Base-by-base conservation (phyloP, 192 early-diverging fungal genomes). In the Polychytrium aggregatum region DNA sequence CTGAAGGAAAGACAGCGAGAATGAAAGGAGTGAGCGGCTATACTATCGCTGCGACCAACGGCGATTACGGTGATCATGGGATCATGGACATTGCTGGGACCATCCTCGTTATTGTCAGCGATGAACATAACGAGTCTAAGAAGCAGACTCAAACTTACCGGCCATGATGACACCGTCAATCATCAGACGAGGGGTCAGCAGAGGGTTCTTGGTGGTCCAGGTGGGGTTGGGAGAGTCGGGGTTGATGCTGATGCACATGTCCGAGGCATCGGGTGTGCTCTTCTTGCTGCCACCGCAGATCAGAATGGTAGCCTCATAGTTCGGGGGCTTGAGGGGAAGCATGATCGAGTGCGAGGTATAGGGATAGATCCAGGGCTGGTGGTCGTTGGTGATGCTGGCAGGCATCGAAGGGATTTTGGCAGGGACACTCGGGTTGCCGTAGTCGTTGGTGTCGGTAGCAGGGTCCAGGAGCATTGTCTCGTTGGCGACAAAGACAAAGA, bases 241-340 rank as follows among this genome's bases (percentile, higher is more conserved):
- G 17, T 52, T 29, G 30, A 62, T 53, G 16, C 35, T 3, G 21
- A 28, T 10, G 48, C 64, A 66, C 11, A 31, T 36, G 2, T 33
- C 2, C 1, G 64, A 57, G 0, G 58, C 53, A 7, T 27, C 13
- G 13, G 30, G 17, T 2, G 45, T 29, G 17, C 38, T 21, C 9
- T 47, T 55, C 22, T 38, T 27, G 59, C 24, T 41, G 28, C 65
- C 65, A 16, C 65, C 65, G 37, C 65, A 67, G 18, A 67, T 22
- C 36, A 45, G 36, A 13, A 67, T 33, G 7, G 16, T 52, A 0
- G 42, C 30, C 17, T 5, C 25, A 27, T 36, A 67, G 35, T 40
- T 51, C 5, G 13, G 4, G 50, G 53, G 35, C 9, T 27, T 56
- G 35, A 56, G 22, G 16, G 52, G 52, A 10, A 55, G 33, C 41